These are phyloP conservation scores for Trapa incisa DNA, from an alignment of 345 rosid genomes.

Conservation along the genomic window DNA sequence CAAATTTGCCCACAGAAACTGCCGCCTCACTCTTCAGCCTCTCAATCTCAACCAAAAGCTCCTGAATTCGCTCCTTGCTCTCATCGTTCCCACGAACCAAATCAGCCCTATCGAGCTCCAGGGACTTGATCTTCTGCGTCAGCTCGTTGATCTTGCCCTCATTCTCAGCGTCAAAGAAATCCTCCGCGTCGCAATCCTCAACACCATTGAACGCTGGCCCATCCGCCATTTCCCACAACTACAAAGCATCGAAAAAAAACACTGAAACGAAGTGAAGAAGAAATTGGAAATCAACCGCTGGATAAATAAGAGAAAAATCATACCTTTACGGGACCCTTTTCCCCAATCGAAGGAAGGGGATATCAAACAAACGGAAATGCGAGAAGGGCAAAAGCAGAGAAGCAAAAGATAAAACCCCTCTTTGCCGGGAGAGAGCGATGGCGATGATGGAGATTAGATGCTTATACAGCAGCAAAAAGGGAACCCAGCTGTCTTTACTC, in stretches of 20 bases:
- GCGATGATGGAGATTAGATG: neutral
- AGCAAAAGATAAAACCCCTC: too few relatives aligned
- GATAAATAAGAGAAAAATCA: neutral
- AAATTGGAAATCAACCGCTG: neutral
- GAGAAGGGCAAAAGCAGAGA: too few relatives aligned
- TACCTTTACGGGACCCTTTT: neutral
- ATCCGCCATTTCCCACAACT: slow-evolving; percentile 8
- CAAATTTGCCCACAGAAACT: slow-evolving; percentile 27
- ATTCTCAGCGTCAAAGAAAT: slow-evolving; percentile 16
- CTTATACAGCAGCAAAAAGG: neutral
- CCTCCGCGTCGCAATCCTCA: slow-evolving; percentile 20
- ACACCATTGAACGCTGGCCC: slow-evolving; percentile 11
- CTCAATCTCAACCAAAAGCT: slow-evolving; percentile 24
- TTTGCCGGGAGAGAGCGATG: neutral
- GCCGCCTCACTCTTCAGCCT: slow-evolving; percentile 25
- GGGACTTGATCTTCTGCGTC: slow-evolving; percentile 21
- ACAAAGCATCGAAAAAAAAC: neutral
- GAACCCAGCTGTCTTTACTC: neutral
- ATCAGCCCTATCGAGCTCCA: slow-evolving; percentile 42
- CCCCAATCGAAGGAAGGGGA: too few relatives aligned
- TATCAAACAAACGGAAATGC: too few relatives aligned
- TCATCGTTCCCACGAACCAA: slow-evolving; percentile 26
- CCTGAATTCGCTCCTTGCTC: slow-evolving; percentile 23
- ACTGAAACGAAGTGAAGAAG: neutral
- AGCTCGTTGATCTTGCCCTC: slow-evolving; percentile 19